phyloP scores from a whole-genome alignment of 225 moss, liverwort and hornwort genomes.

The Pleurozium schreberi region DNA sequence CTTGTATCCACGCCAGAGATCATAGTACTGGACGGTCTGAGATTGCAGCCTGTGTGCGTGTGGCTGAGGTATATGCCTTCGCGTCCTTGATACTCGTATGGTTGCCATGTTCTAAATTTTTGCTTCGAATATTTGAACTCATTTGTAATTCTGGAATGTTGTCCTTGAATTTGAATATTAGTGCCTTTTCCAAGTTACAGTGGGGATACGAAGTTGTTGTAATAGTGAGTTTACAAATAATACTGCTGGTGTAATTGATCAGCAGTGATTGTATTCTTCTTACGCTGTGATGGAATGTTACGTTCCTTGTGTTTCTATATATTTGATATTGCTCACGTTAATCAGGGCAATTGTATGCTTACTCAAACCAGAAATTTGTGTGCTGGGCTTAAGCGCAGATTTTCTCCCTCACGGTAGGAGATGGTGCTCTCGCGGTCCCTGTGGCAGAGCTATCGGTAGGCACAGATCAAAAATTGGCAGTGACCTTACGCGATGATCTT shows the following conservation, averaged over 20 bases:
- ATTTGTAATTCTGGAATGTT: background rate
- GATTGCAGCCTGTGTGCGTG: conserved; percentile 83
- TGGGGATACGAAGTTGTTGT: background rate
- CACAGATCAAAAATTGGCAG: conserved; percentile 52
- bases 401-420: conserved; percentile 69
- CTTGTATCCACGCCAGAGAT: conserved; percentile 79
- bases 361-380: background rate
- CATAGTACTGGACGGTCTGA: conserved; percentile 84
- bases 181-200: background rate
- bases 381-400: conserved; percentile 30
- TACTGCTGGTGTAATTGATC: background rate
- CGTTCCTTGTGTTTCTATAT: background rate
- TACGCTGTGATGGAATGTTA: background rate
- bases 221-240: background rate
- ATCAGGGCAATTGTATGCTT: background rate
- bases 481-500: conserved; percentile 77
- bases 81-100: background rate
- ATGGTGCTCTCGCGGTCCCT: conserved; percentile 60
- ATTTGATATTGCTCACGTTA: background rate
- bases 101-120: background rate
- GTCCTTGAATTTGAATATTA: background rate
- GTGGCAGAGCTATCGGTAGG: conserved; percentile 86
- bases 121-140: background rate
- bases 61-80: conserved; percentile 53
- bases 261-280: background rate